Evolutionary conservation across 371 early-diverging fungal species (phyloP), one percentile per base, ranked within the genome.

Genomic region (Chytridium lagenaria): DNA sequence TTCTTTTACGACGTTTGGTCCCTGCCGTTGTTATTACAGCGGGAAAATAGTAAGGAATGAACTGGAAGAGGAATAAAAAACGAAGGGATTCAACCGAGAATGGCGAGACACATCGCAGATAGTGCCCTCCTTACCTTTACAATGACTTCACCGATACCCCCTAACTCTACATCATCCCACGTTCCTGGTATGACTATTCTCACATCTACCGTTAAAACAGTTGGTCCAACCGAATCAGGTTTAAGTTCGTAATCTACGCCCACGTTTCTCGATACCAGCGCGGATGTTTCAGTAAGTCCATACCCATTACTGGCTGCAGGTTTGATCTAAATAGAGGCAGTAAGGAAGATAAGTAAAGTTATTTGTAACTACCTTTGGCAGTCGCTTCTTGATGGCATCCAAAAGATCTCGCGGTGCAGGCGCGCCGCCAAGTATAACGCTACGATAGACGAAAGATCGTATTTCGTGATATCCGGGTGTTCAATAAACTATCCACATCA

Each of bases 211-310:
- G 55, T 31, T 1, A 31, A 63, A 0, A n/a, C 30, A 0, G 72
- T 31, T 7, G 69, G 28, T 23, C 77, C 74, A 31, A 68, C 71
- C n/a, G 74, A 59, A 44, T 69, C 65, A 1, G 77, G 73, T 37
- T 70, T 59, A 12, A 16, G 40, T 16, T 66, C 63, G 57, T 74
- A 74, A 55, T 74, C 74, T 2, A 50, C 26, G 3, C 74, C 74
- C 28, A 52, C 55, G 57, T 68, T 74, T 44, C 39, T 30, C 15
- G 61, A 28, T 19, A 55, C 40, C 39, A 50, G 38, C 23, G 68
- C 52, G 2, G 63, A 50, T 2, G 77, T 69, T 49, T 77, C 77
- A n/a, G 77, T 77, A 52, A 77, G 40, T 2, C 77, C 77, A 50
- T 72, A 77, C 19, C 72, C 77, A 31, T 59, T 77, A 3, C 39